Evolutionary conservation across 2,329 filamentous ascomycete species (phyloP).

Genomic region (Fusarium sp.): DNA sequence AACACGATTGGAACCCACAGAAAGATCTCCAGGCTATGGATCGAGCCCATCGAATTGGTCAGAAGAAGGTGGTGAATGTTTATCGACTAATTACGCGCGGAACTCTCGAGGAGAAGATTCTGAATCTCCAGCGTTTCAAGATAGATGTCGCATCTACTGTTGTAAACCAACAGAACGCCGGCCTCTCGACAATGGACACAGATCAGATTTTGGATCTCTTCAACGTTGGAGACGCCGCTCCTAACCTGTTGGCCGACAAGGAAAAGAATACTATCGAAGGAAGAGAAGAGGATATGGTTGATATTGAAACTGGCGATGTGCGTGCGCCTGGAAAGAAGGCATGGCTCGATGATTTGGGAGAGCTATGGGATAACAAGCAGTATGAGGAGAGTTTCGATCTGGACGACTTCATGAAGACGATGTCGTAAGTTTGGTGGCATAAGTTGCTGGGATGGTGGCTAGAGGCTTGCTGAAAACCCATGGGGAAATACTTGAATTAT

Average conservation of each 20-base stretch:
- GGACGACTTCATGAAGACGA: constrained; percentile 93
- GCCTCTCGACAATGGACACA: constrained; percentile 94
- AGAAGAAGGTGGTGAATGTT: constrained; percentile 99
- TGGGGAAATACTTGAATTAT: constrained; percentile 13
- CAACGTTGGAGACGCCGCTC: constrained; percentile 84
- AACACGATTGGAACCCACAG: constrained; percentile 99
- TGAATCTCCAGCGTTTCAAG: constrained; percentile 98
- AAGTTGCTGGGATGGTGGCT: not conserved
- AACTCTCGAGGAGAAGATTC: constrained; percentile 97
- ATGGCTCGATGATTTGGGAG: constrained; percentile 93
- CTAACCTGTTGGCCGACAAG: constrained; percentile 73
- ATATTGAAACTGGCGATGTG: constrained; percentile 91
- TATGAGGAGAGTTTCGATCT: constrained; percentile 99
- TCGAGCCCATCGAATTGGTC: constrained; percentile 95
- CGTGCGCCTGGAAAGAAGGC: constrained; percentile 97
- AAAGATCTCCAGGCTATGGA: constrained; percentile 99
- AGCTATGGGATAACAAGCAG: constrained; percentile 96
- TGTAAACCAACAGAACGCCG: constrained; percentile 98
- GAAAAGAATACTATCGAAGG: constrained; percentile 70
- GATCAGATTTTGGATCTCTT: constrained; percentile 98
- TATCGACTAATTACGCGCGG: constrained; percentile 96
- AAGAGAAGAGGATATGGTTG: constrained; percentile 87
- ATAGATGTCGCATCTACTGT: constrained; percentile 98
- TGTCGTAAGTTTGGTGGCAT: constrained; percentile 69
- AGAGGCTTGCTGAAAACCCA: constrained; percentile 11